Evolutionary conservation across 2,329 filamentous ascomycete species (phyloP).

Genomic region (Elsinoe australis): DNA sequence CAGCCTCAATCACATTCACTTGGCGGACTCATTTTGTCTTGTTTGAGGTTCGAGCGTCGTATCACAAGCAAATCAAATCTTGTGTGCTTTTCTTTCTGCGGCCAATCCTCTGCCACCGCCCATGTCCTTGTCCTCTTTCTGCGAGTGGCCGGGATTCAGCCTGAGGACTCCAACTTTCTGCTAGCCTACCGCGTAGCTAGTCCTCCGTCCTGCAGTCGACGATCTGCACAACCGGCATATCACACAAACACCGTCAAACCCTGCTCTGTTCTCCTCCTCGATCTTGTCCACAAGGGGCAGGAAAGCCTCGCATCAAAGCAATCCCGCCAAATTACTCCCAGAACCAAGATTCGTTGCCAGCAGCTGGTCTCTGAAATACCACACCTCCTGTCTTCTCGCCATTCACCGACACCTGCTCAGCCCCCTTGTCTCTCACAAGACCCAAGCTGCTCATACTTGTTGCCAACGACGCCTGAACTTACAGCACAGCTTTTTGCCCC

Average conservation of each 20-base stretch:
- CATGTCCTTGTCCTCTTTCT: not conserved
- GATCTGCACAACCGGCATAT: constrained; percentile 5
- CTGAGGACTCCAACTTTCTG: constrained; percentile 1
- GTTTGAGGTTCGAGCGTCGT: constrained; percentile 4
- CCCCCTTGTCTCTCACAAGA: constrained; percentile 13
- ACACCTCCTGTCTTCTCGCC: not conserved
- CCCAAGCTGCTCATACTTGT: not conserved
- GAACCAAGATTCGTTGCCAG: not conserved
- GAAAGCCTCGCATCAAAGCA: not conserved
- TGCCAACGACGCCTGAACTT: not conserved
- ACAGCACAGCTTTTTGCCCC: constrained; percentile 10
- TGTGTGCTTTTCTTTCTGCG: too few species aligned
- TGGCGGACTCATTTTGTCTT: constrained; percentile 2
- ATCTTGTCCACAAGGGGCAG: constrained; percentile 4
- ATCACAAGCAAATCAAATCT: too few species aligned
- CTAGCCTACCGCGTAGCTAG: not conserved
- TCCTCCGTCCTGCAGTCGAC: not conserved
- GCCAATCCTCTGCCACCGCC: constrained; percentile 1
- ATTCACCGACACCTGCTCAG: constrained; percentile 7
- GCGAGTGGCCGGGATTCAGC: too few species aligned
- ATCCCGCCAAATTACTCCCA: not conserved
- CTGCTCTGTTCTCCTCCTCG: not conserved
- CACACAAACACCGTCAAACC: not conserved
- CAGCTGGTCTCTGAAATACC: not conserved
- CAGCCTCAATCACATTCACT: constrained; percentile 5